Percentiles rank a stretch among this genome's conserved stretches.
These are phyloP conservation scores for Hibiscus trionum DNA, from an alignment of 345 rosid genomes.

Conservation along the genomic window DNA sequence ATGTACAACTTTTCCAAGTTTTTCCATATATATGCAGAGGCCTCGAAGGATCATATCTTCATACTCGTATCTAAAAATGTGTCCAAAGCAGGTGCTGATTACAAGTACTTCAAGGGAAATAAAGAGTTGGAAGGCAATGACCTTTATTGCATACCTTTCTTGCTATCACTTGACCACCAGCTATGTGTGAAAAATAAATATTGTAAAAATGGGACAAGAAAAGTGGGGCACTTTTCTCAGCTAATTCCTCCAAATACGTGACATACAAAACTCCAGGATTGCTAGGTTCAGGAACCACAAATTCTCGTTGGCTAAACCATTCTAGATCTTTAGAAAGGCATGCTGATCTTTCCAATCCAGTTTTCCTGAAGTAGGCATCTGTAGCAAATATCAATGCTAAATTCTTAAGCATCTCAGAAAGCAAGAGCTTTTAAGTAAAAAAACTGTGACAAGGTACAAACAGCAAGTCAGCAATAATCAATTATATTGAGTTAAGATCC, in stretches of 20 bases:
- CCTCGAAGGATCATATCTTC: not conserved
- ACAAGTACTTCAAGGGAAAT: not conserved
- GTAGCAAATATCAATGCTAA: conserved; percentile 9
- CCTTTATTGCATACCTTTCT: conserved; percentile 38
- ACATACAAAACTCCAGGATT: conserved; percentile 53
- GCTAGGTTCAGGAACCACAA: conserved; percentile 55
- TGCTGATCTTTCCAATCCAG: conserved; percentile 68
- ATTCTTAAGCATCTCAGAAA: not conserved
- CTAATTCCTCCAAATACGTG: conserved; percentile 64
- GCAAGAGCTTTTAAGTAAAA: not conserved
- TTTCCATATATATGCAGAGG: not conserved
- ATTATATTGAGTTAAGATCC: not conserved
- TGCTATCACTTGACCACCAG: conserved; percentile 72
- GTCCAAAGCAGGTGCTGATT: not conserved
- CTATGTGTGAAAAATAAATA: conserved; percentile 80
- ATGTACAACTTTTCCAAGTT: not conserved
- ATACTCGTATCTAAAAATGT: not conserved
- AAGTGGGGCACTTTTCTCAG: conserved; percentile 58
- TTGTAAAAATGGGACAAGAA: conserved; percentile 83
- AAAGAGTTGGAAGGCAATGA: not conserved
- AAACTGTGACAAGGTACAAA: not conserved
- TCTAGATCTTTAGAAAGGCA: conserved; percentile 58
- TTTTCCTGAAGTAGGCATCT: conserved; percentile 85
- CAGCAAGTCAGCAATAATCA: not conserved
- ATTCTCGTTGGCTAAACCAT: conserved; percentile 43